A percentile compares a stretch with the other conserved stretches of the same genome.
phyloP scores from a whole-genome alignment of 306 rosid genomes.

The Hippophae rhamnoides region DNA sequence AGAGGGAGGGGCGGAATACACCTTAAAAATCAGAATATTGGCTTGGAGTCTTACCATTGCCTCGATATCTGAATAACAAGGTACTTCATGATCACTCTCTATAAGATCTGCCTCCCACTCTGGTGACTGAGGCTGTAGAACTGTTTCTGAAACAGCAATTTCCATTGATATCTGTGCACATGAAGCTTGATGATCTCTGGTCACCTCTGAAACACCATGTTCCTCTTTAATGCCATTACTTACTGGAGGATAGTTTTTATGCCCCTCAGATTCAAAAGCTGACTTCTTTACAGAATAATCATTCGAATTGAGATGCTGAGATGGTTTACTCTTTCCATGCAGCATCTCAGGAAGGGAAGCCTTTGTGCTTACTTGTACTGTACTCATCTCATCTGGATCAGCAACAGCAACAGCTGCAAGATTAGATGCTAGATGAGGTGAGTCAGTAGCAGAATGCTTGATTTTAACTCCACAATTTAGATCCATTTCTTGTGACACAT shows the following conservation, averaged over 20 bases:
- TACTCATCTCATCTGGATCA: constrained; percentile 24
- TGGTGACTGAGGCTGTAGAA: constrained; percentile 23
- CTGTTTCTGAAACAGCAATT: constrained; percentile 30
- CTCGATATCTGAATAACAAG: constrained; percentile 84
- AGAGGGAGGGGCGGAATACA: too few relatives aligned
- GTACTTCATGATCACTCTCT: constrained; percentile 73
- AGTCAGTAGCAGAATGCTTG: constrained; percentile 30
- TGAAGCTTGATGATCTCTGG: constrained; percentile 32
- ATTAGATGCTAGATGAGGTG: constrained; percentile 26
- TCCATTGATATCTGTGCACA: constrained; percentile 26
- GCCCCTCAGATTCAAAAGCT: constrained; percentile 25
- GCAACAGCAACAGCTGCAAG: constrained; percentile 22
- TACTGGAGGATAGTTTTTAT: constrained; percentile 29
- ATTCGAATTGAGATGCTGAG: constrained; percentile 25
- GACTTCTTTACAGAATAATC: constrained; percentile 33
- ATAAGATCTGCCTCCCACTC: constrained; percentile 42
- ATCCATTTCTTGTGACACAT: constrained; percentile 21
- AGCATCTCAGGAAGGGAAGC: constrained; percentile 20
- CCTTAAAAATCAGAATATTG: neutral
- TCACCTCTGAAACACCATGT: constrained; percentile 23
- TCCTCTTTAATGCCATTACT: constrained; percentile 37
- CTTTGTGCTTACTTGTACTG: constrained; percentile 26
- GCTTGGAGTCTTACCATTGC: constrained; percentile 58
- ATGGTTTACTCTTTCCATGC: constrained; percentile 32
- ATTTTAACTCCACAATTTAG: constrained; percentile 28